phyloP scores from a whole-genome alignment of 1,284 basidiomycete genomes.

The Pulveroboletus sp. region DNA sequence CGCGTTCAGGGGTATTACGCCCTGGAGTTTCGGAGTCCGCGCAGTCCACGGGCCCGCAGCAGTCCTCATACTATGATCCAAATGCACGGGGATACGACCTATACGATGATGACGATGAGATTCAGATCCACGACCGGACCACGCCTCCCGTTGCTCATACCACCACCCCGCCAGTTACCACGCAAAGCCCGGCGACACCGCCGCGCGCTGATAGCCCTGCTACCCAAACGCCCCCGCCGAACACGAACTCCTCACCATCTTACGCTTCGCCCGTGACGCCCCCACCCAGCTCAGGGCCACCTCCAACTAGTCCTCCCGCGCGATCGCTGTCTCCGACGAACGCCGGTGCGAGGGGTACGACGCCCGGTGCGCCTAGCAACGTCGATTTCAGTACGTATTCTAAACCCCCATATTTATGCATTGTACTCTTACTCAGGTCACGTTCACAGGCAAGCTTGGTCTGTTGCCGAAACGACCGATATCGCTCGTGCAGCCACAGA shows the following conservation, averaged over 20 bases:
- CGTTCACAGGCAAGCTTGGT: constrained; percentile 53
- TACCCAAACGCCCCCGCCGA: not conserved
- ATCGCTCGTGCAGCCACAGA: constrained; percentile 51
- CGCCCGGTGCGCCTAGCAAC: constrained; percentile 10
- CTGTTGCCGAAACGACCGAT: constrained; percentile 74
- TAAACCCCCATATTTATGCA: not conserved
- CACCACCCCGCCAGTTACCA: not conserved
- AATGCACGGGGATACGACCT: constrained; percentile 36
- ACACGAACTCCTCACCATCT: constrained; percentile 4
- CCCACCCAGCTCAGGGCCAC: not conserved
- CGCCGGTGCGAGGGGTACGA: not conserved
- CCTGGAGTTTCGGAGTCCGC: not conserved
- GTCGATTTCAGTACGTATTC: constrained; percentile 34
- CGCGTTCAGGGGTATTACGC: constrained; percentile 17
- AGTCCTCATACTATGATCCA: constrained; percentile 43
- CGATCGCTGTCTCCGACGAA: constrained; percentile 19
- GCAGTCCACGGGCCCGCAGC: constrained; percentile 15
- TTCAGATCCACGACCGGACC: constrained; percentile 14
- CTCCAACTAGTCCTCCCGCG: not conserved
- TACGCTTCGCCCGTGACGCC: constrained; percentile 15
- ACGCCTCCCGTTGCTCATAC: not conserved
- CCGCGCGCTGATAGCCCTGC: not conserved
- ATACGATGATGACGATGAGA: constrained; percentile 24
- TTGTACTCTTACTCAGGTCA: no score
- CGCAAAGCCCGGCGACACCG: not conserved